Conservation (phyloP, 768 basidiomycete genomes). For the Cystobasidium tubakii region DNA sequence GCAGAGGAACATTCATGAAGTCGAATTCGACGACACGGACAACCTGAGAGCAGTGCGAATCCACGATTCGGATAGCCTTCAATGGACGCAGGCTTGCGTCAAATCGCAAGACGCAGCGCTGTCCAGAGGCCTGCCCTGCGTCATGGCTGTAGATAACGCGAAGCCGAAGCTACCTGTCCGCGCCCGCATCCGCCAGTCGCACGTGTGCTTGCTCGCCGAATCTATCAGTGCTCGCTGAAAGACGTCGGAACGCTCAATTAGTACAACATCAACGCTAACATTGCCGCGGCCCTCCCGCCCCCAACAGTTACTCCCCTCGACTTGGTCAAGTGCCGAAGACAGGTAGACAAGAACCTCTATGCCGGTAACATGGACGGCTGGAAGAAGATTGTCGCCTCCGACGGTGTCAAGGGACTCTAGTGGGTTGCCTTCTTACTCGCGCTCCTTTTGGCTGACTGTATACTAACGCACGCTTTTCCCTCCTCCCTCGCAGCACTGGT, state of each 20-base stretch:
- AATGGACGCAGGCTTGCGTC: no score
- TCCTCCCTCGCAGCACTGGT: conserved; percentile 48
- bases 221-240: background rate
- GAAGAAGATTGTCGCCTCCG: conserved; percentile 43
- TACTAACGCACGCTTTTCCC: background rate
- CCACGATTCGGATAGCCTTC: no score
- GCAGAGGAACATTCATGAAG: no score
- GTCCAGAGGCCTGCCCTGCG: background rate
- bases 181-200: no score
- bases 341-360: conserved; percentile 47
- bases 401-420: conserved; percentile 43
- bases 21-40: no score
- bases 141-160: no score
- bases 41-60: no score
- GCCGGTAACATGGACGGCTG: conserved; percentile 45
- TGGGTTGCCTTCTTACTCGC: background rate
- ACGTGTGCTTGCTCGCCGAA: no score
- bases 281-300: background rate
- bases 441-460: no score
- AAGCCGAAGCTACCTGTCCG: no score
- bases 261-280: background rate
- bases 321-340: conserved; percentile 47
- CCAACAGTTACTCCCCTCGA: conserved; percentile 44
- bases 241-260: no score
- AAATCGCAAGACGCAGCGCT: no score